Evolutionary conservation across 345 rosid genomes (phyloP).

Genomic region (Excoecaria cochinchinensis): DNA sequence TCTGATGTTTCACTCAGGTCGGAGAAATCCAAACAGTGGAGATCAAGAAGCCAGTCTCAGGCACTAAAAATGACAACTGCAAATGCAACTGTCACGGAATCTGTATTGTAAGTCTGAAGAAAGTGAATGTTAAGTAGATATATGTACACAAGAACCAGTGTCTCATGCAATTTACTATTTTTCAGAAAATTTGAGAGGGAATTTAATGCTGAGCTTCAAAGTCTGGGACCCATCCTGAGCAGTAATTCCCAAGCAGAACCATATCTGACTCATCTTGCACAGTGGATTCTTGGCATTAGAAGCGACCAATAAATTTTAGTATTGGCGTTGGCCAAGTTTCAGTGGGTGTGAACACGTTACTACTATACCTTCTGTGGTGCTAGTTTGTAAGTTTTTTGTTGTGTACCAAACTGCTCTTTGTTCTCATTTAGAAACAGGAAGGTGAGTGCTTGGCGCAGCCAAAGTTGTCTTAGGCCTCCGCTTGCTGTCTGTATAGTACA

Average conservation of each 20-base stretch:
- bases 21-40: constrained; percentile 38
- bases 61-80: constrained; percentile 41
- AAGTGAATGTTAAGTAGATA: constrained; percentile 1
- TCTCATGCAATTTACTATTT: constrained; percentile 2
- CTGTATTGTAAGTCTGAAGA: constrained; percentile 69
- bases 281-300: constrained; percentile 79
- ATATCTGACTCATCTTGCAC: constrained; percentile 92
- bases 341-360: background rate
- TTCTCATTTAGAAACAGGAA: background rate
- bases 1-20: constrained; percentile 27
- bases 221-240: constrained; percentile 79
- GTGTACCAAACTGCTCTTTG: background rate
- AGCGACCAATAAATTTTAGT: constrained; percentile 39
- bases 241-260: constrained; percentile 88
- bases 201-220: constrained; percentile 80
- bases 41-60: constrained; percentile 42
- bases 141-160: background rate
- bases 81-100: constrained; percentile 59
- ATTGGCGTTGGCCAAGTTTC: background rate
- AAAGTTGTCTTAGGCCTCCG: background rate
- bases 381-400: background rate
- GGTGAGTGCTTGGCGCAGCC: background rate
- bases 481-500: no score
- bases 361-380: background rate
- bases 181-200: constrained; percentile 85